Conservation (phyloP, 164 flowering plant genomes). For the Vitis cinerea region DNA sequence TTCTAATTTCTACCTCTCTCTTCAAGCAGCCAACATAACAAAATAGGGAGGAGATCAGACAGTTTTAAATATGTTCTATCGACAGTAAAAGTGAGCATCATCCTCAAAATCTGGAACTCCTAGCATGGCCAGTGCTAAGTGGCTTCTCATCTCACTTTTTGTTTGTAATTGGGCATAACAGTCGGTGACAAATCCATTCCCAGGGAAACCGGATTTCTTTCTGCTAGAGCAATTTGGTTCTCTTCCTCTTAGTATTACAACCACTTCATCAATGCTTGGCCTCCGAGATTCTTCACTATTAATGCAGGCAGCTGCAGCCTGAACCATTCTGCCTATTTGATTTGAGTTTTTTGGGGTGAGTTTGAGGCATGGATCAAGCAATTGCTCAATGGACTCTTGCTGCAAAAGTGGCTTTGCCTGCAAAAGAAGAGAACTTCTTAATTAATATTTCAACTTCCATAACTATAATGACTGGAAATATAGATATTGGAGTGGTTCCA, state of each 20-base stretch:
- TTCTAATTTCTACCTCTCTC: conserved; percentile 8
- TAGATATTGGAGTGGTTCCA: too few relatives aligned
- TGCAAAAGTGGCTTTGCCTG: conserved; percentile 82
- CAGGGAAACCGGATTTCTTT: conserved; percentile 32
- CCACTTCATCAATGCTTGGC: conserved; percentile 53
- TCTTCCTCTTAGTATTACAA: conserved; percentile 57
- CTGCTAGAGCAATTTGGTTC: conserved; percentile 20
- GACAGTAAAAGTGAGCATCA: conserved; percentile 50
- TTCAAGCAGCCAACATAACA: conserved; percentile 17
- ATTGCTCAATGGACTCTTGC: conserved; percentile 39
- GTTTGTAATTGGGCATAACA: conserved; percentile 38
- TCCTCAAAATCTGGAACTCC: conserved; percentile 82
- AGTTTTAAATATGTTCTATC: conserved; percentile 21
- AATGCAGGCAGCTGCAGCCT: conserved; percentile 73
- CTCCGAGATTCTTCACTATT: conserved; percentile 68
- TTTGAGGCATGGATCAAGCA: conserved; percentile 63
- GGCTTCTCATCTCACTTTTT: conserved; percentile 64
- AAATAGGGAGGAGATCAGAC: conserved; percentile 1
- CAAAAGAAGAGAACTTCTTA: conserved; percentile 10
- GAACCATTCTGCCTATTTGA: conserved; percentile 52
- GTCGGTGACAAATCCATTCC: conserved; percentile 33
- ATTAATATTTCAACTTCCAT: neutral
- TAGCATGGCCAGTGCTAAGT: conserved; percentile 82
- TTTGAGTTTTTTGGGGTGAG: conserved; percentile 31
- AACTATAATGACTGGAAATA: too few relatives aligned